A percentile compares a stretch with the other conserved stretches of the same genome.
Conservation (phyloP, 75 land plant species). For the Gnetum montanum region DNA sequence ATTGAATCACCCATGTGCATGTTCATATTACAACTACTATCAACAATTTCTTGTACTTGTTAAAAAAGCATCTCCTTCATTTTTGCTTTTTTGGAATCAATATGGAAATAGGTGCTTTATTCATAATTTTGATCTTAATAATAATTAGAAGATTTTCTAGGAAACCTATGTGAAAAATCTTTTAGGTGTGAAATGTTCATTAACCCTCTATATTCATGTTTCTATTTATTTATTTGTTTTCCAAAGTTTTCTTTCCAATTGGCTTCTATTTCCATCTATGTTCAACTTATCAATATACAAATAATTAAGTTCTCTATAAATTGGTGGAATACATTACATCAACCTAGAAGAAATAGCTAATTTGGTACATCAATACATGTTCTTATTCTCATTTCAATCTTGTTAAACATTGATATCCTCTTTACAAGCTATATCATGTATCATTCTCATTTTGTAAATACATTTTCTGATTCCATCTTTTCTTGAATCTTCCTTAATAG, state of each 20-base stretch:
- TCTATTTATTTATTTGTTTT: too few species aligned
- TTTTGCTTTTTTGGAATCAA: conserved; percentile 8
- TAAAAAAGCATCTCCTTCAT: conserved; percentile 10
- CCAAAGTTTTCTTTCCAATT: too few species aligned
- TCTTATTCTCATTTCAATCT: too few species aligned
- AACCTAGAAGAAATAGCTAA: too few species aligned
- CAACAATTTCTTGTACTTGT: background rate
- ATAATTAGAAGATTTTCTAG: conserved; percentile 1
- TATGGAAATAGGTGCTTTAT: conserved; percentile 9
- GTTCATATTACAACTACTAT: conserved; percentile 5
- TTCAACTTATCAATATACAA: too few species aligned
- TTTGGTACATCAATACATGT: too few species aligned
- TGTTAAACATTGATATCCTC: too few species aligned
- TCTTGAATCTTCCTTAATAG: background rate
- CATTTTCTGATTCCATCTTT: background rate
- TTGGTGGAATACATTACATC: too few species aligned
- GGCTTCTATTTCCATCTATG: too few species aligned
- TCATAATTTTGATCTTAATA: conserved; percentile 5
- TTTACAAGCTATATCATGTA: too few species aligned
- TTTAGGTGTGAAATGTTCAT: background rate
- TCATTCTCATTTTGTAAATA: background rate
- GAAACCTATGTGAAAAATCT: background rate
- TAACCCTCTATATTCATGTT: conserved; percentile 1
- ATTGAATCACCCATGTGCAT: conserved; percentile 3
- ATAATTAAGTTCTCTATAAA: too few species aligned